Evolutionary conservation across 441 rosid genomes (phyloP).

Genomic region (Syzygium syzygioides): DNA sequence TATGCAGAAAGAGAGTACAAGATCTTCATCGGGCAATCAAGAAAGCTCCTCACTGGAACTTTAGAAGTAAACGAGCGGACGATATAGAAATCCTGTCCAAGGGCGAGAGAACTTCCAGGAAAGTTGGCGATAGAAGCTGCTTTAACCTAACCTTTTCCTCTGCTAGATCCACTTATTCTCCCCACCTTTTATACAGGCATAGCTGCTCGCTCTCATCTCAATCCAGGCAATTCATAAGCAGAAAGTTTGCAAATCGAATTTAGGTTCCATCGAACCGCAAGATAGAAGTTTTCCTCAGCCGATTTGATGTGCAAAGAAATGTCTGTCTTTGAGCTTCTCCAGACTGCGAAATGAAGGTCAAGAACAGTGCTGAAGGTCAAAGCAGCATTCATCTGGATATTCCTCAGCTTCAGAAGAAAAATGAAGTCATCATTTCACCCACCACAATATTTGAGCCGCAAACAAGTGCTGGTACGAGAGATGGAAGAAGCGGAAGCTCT

Average conservation of each 20-base stretch:
- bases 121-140: not conserved
- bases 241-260: not conserved
- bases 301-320: not conserved
- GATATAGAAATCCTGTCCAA: not conserved
- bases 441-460: conserved; percentile 52
- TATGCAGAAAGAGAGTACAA: not conserved
- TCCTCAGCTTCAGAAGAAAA: conserved; percentile 34
- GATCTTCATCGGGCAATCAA: not conserved
- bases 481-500: conserved; percentile 37
- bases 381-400: conserved; percentile 45
- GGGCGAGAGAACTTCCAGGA: not conserved
- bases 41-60: not conserved
- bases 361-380: conserved; percentile 28
- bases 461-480: conserved; percentile 26
- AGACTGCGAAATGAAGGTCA: conserved; percentile 28
- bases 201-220: not conserved
- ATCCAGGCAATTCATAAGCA: not conserved
- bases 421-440: conserved; percentile 44
- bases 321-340: not conserved
- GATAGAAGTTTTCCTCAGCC: not conserved
- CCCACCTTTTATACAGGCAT: not conserved
- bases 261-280: not conserved
- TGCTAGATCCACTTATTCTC: not conserved
- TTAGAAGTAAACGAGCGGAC: no score
- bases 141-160: not conserved